These are phyloP conservation scores for Candida insectalens DNA, from an alignment of 805 yeast genomes.

Conservation along the genomic window DNA sequence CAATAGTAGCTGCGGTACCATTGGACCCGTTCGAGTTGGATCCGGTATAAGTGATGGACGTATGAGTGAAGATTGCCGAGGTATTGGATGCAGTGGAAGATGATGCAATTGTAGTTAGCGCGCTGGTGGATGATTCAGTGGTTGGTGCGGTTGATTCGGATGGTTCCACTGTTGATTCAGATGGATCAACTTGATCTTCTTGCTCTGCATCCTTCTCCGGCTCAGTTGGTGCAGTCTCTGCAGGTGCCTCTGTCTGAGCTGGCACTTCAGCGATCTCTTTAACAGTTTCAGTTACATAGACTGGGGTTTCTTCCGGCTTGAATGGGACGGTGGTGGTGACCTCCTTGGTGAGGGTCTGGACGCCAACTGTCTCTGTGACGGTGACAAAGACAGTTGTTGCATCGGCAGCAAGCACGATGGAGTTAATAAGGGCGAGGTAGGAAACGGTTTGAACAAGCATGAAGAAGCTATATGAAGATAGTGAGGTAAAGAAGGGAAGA, in stretches of 20 bases:
- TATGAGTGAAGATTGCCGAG: neutral
- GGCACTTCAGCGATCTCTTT: too few relatives aligned
- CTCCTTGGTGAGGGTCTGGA: neutral
- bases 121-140: neutral
- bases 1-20: neutral
- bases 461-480: too few relatives aligned
- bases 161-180: too few relatives aligned
- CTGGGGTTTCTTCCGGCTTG: too few relatives aligned
- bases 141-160: too few relatives aligned
- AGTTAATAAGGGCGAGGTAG: slow-evolving; percentile 2
- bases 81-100: neutral
- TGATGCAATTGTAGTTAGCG: neutral
- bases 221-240: too few relatives aligned
- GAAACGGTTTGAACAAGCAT: neutral
- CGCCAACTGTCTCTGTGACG: slow-evolving; percentile 14
- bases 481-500: neutral
- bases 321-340: too few relatives aligned
- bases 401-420: slow-evolving; percentile 19
- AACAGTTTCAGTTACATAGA: too few relatives aligned
- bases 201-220: too few relatives aligned
- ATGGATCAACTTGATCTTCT: too few relatives aligned
- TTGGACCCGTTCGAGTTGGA: neutral
- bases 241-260: too few relatives aligned
- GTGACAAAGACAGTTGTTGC: slow-evolving; percentile 15
- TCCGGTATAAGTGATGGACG: neutral